A percentile compares a stretch with the other conserved stretches of the same genome.
Conservation (phyloP, 805 yeast genomes). For the Scheffersomyces coipomensis region DNA sequence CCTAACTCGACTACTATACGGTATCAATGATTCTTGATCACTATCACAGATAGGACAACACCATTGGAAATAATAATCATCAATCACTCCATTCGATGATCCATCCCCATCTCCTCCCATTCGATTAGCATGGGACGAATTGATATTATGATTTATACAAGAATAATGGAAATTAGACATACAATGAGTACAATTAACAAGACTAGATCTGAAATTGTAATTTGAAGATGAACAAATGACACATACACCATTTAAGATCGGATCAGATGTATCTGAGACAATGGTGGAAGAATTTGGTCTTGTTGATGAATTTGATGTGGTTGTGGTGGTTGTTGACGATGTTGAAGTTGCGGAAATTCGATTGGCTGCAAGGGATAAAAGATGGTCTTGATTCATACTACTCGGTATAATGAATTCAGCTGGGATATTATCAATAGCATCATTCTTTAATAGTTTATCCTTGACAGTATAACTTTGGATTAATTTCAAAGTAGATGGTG, state of each 20-base stretch:
- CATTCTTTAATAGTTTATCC: slow-evolving; percentile 31
- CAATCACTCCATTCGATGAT: no score
- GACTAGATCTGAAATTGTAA: slow-evolving; percentile 16
- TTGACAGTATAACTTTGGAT: slow-evolving; percentile 16
- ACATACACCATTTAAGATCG: slow-evolving; percentile 22
- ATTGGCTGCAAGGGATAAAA: no score
- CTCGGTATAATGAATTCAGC: slow-evolving; percentile 33
- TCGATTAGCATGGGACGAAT: no score
- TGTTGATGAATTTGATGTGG: not conserved
- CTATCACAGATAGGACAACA: slow-evolving; percentile 52
- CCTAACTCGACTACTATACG: not conserved
- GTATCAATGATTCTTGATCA: slow-evolving; percentile 30
- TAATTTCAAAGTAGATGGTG: not conserved
- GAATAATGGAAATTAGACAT: slow-evolving; percentile 37
- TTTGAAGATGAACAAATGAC: slow-evolving; percentile 35
- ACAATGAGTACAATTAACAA: slow-evolving; percentile 32
- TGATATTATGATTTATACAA: slow-evolving; percentile 45
- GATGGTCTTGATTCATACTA: no score
- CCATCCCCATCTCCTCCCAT: no score
- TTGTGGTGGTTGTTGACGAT: not conserved
- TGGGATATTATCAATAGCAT: slow-evolving; percentile 38
- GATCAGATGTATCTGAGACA: not conserved
- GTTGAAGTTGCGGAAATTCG: not conserved
- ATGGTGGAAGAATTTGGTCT: not conserved
- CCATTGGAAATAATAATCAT: slow-evolving; percentile 27